Evolutionary conservation across 768 basidiomycete genomes (phyloP), one percentile per base, ranked within the genome.

Genomic region (Podaxis carcinomalis): DNA sequence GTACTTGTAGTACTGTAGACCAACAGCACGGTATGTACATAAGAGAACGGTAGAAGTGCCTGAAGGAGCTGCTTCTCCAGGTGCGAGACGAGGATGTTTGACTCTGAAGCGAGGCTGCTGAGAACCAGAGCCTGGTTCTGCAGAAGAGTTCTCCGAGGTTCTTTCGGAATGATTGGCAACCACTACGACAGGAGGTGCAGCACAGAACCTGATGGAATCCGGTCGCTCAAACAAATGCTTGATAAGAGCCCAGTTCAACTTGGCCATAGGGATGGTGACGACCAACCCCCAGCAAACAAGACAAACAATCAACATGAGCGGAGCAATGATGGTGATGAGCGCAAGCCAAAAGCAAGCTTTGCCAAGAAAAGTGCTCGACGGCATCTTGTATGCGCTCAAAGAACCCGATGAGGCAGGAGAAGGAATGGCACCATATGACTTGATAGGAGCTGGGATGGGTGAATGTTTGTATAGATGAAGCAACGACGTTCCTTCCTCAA

Each of bases 221-320:
- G 97, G 95, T 62, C 88, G 87, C 56, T 80, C 73, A 68, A 88
- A 87, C 54, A 99, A 80, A 71, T 92, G 83, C 50, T 88, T 86
- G 69, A 98, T 81, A 47, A 99, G 82, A n/a, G 86, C 92, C 96
- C 96, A 98, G 66, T 88, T 93, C 54, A 99, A 82, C 72, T 90
- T 96, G 35, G 95, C 97, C 97, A 99, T 99, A 3, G 97, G 97
- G 65, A 99, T 91, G 59, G 95, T 92, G 70, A 99, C 81, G 62
- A 99, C 87, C 62, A 94, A 80, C n/a, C 82, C 94, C 95, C 95
- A 99, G 76, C 97, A 98, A 55, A 93, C 76, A 64, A 92, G 68
- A 72, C 94, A 97, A 28, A 93, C 92, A 63, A 90, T 59, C 57
- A 97, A 81, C 83, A 98, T 88, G 63, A 93, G 76, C 5, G 97